Base-by-base conservation (phyloP, 306 rosid species). In the Lathyrus aphaca region DNA sequence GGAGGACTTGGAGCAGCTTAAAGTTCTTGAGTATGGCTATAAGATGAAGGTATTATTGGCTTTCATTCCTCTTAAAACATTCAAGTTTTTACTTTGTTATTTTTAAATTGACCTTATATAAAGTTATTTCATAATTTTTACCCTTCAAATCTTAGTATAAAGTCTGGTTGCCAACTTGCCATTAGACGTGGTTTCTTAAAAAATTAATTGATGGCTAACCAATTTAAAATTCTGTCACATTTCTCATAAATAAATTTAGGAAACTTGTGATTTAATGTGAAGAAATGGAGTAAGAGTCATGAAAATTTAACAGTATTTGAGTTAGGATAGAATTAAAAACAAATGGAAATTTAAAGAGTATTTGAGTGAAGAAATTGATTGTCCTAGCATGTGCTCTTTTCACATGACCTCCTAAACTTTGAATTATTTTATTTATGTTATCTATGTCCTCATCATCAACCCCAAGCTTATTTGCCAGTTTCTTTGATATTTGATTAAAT, bases 1-100 rank as follows among this genome's bases (percentile, higher is more conserved):
- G 79, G 99, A 94, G 76, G 99, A 94, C 82, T 82, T 94, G 78
- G 99, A 94, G 81, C 99, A 94, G 80, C 96, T 94, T 50, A 94
- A 94, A 79, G 97, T 94, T 81, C 89, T 94, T 17, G 99, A 94
- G 81, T 89, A 94, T 74, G 99, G 98, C 69, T 94, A 94, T 81
- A 94, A 82, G 80, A 94, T 94, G 97, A 94, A 90, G 98, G 99
- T 94, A 76, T 63, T 32, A 13, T 27, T 9, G 64, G 21, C 12
- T 50, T 73, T 73, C 27, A 25, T 27, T 25, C 57, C 18, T 59
- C 54, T 64, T 59, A 51, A 64, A 50, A 51, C 35, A 48, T 21
- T 66, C 73, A 66, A 10, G 45, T 45, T 29, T 40, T 49, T 21
- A 45, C 53, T 61, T 38, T 15, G 21, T 50, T 38, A 37, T 62